phyloP scores from a whole-genome alignment of 176 grass and related monocot genomes.

The Bolboschoenus planiculmis region DNA sequence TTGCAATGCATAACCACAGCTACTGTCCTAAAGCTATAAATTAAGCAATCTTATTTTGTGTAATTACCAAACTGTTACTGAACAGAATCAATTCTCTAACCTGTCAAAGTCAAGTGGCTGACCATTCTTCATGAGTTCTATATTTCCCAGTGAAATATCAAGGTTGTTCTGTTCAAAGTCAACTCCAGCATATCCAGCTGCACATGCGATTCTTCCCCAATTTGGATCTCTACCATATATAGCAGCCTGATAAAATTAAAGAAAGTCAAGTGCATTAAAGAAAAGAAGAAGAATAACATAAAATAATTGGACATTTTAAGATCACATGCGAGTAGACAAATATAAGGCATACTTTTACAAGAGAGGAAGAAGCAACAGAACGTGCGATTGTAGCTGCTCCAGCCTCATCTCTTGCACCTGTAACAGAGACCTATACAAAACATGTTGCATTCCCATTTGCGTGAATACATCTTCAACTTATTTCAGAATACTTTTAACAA shows the following conservation, averaged over 20 bases:
- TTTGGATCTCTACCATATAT: constrained; percentile 95
- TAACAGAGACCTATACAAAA: constrained; percentile 58
- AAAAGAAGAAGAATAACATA: neutral
- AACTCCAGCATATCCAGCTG: constrained; percentile 83
- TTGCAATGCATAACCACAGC: neutral
- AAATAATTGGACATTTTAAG: neutral
- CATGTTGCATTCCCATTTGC: constrained; percentile 5
- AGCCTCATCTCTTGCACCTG: constrained; percentile 57
- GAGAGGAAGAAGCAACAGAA: constrained; percentile 88
- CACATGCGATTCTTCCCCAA: constrained; percentile 95
- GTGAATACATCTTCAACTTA: neutral
- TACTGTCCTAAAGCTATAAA: neutral
- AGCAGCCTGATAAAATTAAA: constrained; percentile 53
- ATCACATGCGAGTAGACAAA: constrained; percentile 6
- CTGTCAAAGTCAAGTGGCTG: constrained; percentile 92
- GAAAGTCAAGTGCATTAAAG: neutral
- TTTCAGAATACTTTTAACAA: neutral
- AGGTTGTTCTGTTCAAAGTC: constrained; percentile 56
- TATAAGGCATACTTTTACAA: constrained; percentile 70
- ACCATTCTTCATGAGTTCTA: constrained; percentile 81
- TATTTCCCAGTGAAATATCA: constrained; percentile 81
- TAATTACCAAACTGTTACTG: neutral
- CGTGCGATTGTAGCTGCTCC: constrained; percentile 83
- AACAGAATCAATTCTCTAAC: constrained; percentile 32
- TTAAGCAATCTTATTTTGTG: neutral